Evolutionary conservation across 2,329 filamentous ascomycete genomes (phyloP).

Genomic region (Fusarium hostae): DNA sequence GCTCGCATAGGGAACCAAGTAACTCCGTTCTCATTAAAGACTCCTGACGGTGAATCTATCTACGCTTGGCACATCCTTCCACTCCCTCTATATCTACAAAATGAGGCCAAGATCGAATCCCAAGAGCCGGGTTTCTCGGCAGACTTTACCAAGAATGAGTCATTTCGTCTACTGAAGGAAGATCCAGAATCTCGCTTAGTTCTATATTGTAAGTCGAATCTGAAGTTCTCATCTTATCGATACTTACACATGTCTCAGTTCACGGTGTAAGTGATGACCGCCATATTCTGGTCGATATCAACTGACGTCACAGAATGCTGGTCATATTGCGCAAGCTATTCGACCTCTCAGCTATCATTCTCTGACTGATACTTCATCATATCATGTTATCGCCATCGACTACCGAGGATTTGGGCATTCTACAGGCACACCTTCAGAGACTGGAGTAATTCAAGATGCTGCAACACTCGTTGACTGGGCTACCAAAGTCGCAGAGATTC

Average conservation of each 20-base stretch:
- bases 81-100: constrained; percentile 76
- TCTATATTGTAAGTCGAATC: constrained; percentile 65
- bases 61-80: constrained; percentile 95
- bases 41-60: constrained; percentile 78
- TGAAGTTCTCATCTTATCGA: not conserved
- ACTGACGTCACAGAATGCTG: constrained; percentile 73
- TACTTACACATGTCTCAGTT: constrained; percentile 54
- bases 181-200: constrained; percentile 73
- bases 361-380: constrained; percentile 75
- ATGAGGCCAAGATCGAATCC: constrained; percentile 71
- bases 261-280: constrained; percentile 65
- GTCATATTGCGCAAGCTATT: constrained; percentile 81
- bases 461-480: constrained; percentile 79
- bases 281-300: not conserved
- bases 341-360: constrained; percentile 82
- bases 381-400: constrained; percentile 89
- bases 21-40: constrained; percentile 82
- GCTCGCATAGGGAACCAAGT: constrained; percentile 78
- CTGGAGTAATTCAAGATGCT: constrained; percentile 83
- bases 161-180: constrained; percentile 70
- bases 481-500: constrained; percentile 70
- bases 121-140: constrained; percentile 61
- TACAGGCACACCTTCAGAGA: constrained; percentile 82
- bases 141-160: constrained; percentile 66
- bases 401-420: constrained; percentile 90